A percentile compares a stretch with the other conserved stretches of the same genome.
Evolutionary conservation across 1,139 yeast genomes (phyloP).

Genomic region (Pneumocystis carinii): DNA sequence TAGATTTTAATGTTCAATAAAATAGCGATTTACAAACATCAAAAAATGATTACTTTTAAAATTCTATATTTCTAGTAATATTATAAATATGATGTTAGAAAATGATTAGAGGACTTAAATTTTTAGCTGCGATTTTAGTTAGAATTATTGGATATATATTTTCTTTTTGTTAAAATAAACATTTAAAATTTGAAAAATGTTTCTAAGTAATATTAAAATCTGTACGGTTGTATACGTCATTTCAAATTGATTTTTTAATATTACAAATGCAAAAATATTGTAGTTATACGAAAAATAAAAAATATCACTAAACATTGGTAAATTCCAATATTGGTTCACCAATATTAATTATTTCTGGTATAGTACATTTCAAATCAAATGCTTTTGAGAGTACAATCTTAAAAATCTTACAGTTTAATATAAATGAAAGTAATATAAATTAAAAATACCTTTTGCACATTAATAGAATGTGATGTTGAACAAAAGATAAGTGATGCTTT

Average conservation of each 20-base stretch:
- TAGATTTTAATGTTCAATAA: not conserved
- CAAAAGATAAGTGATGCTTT: slow-evolving; percentile 79
- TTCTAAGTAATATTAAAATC: not conserved
- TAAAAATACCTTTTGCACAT: slow-evolving; percentile 50
- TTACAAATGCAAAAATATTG: not conserved
- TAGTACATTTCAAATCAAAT: slow-evolving; percentile 67
- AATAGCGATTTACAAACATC: too few relatives aligned
- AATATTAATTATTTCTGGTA: slow-evolving; percentile 42
- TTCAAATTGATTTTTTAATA: not conserved
- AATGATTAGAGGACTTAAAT: too few relatives aligned
- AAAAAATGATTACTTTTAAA: too few relatives aligned
- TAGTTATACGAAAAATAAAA: not conserved
- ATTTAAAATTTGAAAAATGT: not conserved
- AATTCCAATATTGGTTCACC: slow-evolving; percentile 60
- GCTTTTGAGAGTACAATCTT: slow-evolving; percentile 84
- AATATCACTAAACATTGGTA: slow-evolving; percentile 18
- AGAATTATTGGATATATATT: not conserved
- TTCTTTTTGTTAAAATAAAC: not conserved
- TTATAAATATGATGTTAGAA: not conserved
- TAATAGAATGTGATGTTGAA: slow-evolving; percentile 84
- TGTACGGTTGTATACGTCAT: not conserved
- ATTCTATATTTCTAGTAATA: too few relatives aligned
- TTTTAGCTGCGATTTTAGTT: not conserved
- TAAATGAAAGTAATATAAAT: not conserved
- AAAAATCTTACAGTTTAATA: slow-evolving; percentile 35